These are phyloP conservation scores for Brassica cretica DNA, from an alignment of 345 rosid genomes.

Conservation along the genomic window DNA sequence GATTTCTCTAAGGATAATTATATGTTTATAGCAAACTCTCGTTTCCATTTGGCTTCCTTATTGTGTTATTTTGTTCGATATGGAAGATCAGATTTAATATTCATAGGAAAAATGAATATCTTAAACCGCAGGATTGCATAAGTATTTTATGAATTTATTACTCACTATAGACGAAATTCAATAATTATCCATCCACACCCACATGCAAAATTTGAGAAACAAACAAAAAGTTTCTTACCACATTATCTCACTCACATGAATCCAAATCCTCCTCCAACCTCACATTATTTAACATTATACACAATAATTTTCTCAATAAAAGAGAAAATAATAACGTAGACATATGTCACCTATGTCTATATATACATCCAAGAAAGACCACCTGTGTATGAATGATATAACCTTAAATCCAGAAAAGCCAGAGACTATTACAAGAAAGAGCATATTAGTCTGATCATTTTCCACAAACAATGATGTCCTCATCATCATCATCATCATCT, in stretches of 20 bases:
- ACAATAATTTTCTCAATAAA: slow-evolving; percentile 14
- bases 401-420: slow-evolving; percentile 30
- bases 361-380: slow-evolving; percentile 23
- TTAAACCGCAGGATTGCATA: slow-evolving; percentile 3
- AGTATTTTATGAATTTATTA: background rate
- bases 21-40: background rate
- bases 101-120: background rate
- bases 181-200: slow-evolving; percentile 39
- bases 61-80: background rate
- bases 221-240: slow-evolving; percentile 39
- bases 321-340: background rate
- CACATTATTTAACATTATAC: slow-evolving; percentile 35
- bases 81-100: background rate
- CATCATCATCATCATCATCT: slow-evolving; percentile 27
- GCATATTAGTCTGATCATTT: background rate
- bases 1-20: background rate
- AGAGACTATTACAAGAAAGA: slow-evolving; percentile 2
- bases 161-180: slow-evolving; percentile 8
- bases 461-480: slow-evolving; percentile 27
- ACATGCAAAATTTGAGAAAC: slow-evolving; percentile 38
- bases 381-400: slow-evolving; percentile 25
- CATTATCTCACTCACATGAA: slow-evolving; percentile 40
- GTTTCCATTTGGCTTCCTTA: background rate
- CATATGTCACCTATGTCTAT: slow-evolving; percentile 19
- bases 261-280: slow-evolving; percentile 42